Evolutionary conservation across 2,329 filamentous ascomycete genomes (phyloP), one percentile per base, ranked within the genome.

Genomic region (Reticulascus tulasneorum): DNA sequence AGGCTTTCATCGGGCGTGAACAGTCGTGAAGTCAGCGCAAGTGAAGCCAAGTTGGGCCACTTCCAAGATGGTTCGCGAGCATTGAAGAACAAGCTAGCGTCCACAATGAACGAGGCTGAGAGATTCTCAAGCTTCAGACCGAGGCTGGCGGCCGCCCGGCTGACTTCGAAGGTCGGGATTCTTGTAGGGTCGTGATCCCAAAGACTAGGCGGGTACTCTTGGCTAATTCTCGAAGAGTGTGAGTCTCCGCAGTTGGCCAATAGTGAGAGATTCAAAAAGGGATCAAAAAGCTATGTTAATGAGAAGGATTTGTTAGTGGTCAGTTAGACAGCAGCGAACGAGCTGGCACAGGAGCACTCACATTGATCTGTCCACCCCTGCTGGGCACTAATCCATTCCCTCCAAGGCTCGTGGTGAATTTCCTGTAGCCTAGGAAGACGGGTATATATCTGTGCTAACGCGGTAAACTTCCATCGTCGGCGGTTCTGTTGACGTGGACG

Each of bases 341-440:
- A n/a, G 33, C n/a, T n/a, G n/a, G n/a, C 21, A 17, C 28, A 17
- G 19, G n/a, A 37, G 36, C 34, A 42, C 47, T 51, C 16, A 52
- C 47, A 2, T 38, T 4, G 37, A 37, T 53, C 45, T 11, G 42
- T 48, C 10, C 1, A 2, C 7, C 15, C 15, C 35, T 50, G 46
- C 9, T 15, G n/a, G n/a, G n/a, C 6, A 11, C 2, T n/a, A 21
- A 41, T 30, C 51, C 51, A 56, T 47, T 52, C 48, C 47, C 50
- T 55, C 54, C 51, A 56, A 27, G 50, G 53, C 39, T 59, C 53
- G 46, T 57, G 56, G 35, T 56, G 44, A 26, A 60, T 16, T 45
- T 55, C 53, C 38, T 52, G 43, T 33, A 59, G 48, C 36, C 45
- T 48, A 30, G 53, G 55, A 33, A 58, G 48, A 40, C 49, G 46